Percentiles rank a stretch among this genome's conserved stretches.
phyloP scores from a whole-genome alignment of 768 basidiomycete genomes.

The Boletus rex-veris region DNA sequence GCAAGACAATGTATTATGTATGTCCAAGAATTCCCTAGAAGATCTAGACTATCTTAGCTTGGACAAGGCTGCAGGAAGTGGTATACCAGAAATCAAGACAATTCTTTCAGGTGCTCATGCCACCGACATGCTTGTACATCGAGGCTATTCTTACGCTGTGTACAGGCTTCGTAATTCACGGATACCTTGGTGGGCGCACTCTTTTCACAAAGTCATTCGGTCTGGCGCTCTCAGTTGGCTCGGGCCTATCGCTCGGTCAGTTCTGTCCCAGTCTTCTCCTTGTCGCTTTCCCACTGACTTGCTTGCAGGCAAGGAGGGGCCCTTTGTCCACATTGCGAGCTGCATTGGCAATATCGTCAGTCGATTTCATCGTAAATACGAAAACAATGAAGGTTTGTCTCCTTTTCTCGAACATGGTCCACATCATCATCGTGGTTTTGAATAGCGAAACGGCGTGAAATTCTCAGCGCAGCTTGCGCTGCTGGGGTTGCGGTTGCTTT shows the following conservation, averaged over 20 bases:
- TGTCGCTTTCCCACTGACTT: not conserved
- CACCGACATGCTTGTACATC: conserved; percentile 4
- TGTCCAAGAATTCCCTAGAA: conserved; percentile 26
- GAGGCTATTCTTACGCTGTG: conserved; percentile 1
- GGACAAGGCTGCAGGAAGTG: conserved; percentile 83
- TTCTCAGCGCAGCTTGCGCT: conserved; percentile 92
- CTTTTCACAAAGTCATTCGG: conserved; percentile 90
- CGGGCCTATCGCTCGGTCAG: conserved; percentile 79
- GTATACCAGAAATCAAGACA: conserved; percentile 96
- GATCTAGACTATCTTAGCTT: conserved; percentile 11
- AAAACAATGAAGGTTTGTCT: conserved; percentile 83
- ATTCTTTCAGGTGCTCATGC: conserved; percentile 67
- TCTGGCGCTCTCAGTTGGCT: conserved; percentile 85
- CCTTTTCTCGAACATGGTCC: not conserved
- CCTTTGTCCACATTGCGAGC: conserved; percentile 89
- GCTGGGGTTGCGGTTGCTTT: conserved; percentile 98
- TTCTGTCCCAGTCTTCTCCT: conserved; percentile 10
- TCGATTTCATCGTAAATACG: conserved; percentile 83
- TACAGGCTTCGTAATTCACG: conserved; percentile 91
- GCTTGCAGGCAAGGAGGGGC: conserved; percentile 59
- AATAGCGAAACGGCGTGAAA: conserved; percentile 86
- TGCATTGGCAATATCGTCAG: conserved; percentile 94
- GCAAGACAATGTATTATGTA: conserved; percentile 83
- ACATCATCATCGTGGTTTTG: not conserved
- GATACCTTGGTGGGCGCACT: conserved; percentile 89